Evolutionary conservation across 202 grass and related monocot genomes (phyloP).

Genomic region (Hordeum pubiflorum): DNA sequence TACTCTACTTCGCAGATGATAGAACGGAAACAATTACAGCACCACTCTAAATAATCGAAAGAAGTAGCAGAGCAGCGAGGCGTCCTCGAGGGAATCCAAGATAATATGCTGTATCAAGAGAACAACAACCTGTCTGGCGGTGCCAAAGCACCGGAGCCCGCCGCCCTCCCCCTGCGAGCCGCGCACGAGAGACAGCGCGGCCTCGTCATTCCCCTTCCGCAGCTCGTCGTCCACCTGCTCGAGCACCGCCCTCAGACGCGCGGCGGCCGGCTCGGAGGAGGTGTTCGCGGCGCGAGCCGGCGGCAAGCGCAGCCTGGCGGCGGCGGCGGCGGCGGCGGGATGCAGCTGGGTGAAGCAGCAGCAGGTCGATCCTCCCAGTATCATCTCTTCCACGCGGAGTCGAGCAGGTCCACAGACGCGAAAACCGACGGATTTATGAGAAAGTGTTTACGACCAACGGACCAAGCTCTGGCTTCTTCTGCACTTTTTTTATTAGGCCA

Average conservation of each 20-base stretch:
- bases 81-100: too few relatives aligned
- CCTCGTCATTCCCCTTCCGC: conserved; percentile 49
- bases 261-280: conserved; percentile 4
- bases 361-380: neutral
- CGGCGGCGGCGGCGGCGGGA: neutral
- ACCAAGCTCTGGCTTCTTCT: too few relatives aligned
- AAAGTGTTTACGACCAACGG: too few relatives aligned
- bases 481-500: too few relatives aligned
- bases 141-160: conserved; percentile 57
- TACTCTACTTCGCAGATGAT: neutral
- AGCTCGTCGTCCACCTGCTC: conserved; percentile 52
- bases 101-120: neutral
- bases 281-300: conserved; percentile 21
- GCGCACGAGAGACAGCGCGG: conserved; percentile 52
- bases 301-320: conserved; percentile 8
- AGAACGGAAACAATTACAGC: too few relatives aligned
- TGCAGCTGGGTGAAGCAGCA: conserved; percentile 2
- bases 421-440: neutral
- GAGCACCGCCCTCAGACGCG: conserved; percentile 26
- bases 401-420: neutral
- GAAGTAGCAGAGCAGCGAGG: too few relatives aligned
- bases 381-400: conserved; percentile 24
- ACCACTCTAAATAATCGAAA: too few relatives aligned
- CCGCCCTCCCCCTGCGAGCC: conserved; percentile 35
- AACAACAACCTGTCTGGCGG: conserved; percentile 58